These are phyloP conservation scores for Symbiotaphrina buchneri DNA, from an alignment of 495 filamentous ascomycete species.

Conservation along the genomic window DNA sequence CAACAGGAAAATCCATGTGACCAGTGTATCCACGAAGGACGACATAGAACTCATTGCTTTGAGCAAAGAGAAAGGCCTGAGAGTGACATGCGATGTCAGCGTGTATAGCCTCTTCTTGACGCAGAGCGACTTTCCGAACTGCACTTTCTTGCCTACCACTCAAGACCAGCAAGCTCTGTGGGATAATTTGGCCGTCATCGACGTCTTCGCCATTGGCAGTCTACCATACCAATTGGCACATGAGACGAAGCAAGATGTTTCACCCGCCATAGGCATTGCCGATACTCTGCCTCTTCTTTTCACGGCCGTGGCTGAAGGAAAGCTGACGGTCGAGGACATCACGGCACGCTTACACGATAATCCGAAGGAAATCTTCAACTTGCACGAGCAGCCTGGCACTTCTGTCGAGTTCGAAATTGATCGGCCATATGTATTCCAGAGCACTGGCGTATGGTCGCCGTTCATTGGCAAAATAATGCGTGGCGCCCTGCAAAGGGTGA, in stretches of 20 bases:
- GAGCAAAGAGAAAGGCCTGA: slow-evolving; percentile 62
- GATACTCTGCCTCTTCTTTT: slow-evolving; percentile 60
- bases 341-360: slow-evolving; percentile 52
- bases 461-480: slow-evolving; percentile 48
- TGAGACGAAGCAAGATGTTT: slow-evolving; percentile 28
- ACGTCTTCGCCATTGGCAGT: slow-evolving; percentile 69
- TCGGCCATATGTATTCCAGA: slow-evolving; percentile 36
- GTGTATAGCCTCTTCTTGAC: slow-evolving; percentile 65
- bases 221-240: slow-evolving; percentile 58
- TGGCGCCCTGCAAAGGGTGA: slow-evolving; percentile 56
- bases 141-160: slow-evolving; percentile 38
- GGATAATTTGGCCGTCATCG: slow-evolving; percentile 56
- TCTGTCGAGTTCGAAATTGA: slow-evolving; percentile 56
- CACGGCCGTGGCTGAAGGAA: slow-evolving; percentile 56
- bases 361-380: slow-evolving; percentile 67
- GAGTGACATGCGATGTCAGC: slow-evolving; percentile 69
- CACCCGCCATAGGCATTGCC: slow-evolving; percentile 41
- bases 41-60: slow-evolving; percentile 63
- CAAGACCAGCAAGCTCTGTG: slow-evolving; percentile 60
- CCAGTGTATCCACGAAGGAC: slow-evolving; percentile 60
- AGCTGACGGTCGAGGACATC: slow-evolving; percentile 52
- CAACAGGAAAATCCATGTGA: slow-evolving; percentile 65
- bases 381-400: slow-evolving; percentile 60
- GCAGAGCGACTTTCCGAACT: slow-evolving; percentile 50
- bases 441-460: slow-evolving; percentile 41